phyloP scores from a whole-genome alignment of 1,284 basidiomycete genomes.

The Microbotryomycetes sp. region DNA sequence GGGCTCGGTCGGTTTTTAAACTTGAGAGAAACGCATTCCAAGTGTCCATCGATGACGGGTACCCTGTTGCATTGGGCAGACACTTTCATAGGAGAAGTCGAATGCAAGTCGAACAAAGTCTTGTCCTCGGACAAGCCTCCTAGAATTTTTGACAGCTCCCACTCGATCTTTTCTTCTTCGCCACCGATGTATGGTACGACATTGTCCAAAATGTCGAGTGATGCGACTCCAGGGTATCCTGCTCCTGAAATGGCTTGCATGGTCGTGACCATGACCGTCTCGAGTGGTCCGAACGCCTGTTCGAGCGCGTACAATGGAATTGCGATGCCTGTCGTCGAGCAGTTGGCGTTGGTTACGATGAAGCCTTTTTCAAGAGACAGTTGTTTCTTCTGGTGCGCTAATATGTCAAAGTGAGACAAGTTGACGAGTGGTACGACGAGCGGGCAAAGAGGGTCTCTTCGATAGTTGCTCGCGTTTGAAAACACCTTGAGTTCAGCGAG shows the following conservation, averaged over 20 bases:
- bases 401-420: conserved; percentile 73
- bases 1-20: conserved; percentile 77
- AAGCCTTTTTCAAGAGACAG: conserved; percentile 75
- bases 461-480: conserved; percentile 96
- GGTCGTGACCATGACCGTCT: conserved; percentile 83
- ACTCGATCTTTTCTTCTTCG: conserved; percentile 89
- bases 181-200: conserved; percentile 90
- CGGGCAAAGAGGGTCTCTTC: conserved; percentile 88
- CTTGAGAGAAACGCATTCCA: conserved; percentile 75
- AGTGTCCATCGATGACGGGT: conserved; percentile 87
- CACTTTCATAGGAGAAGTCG: conserved; percentile 67
- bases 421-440: conserved; percentile 97
- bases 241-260: conserved; percentile 97
- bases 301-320: conserved; percentile 90
- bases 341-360: conserved; percentile 98
- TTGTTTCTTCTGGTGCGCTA: conserved; percentile 68
- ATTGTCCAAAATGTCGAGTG: conserved; percentile 92
- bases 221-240: conserved; percentile 89
- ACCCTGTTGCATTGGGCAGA: conserved; percentile 90
- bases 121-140: conserved; percentile 59
- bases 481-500: conserved; percentile 85
- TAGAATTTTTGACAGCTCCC: conserved; percentile 96
- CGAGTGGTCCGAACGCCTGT: conserved; percentile 84
- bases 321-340: conserved; percentile 90
- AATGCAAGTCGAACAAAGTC: conserved; percentile 76